Base-by-base conservation (phyloP, 768 basidiomycete species). In the Chiua virens region DNA sequence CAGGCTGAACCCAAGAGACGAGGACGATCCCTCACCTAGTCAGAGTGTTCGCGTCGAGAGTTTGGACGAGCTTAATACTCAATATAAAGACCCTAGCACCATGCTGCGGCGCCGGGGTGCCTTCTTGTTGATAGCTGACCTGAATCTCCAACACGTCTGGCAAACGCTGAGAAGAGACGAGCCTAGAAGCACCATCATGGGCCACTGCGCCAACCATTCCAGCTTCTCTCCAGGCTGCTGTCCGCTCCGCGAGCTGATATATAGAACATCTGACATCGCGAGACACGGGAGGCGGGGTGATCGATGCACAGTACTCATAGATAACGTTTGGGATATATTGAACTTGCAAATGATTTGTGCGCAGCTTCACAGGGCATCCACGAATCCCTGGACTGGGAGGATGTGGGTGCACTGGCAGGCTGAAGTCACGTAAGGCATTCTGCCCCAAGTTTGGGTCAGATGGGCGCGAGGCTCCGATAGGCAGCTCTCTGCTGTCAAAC, bases 261-360 rank as follows among this genome's bases (percentile, higher is more conserved):
- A 79, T 70, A 14, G 75, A 63, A n/a, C 64, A 60, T 55, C 64
- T 71, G 38, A 78, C 62, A 4, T 73, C 65, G 47, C 62, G 66
- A 13, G 60, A 60, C 3, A 51, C 59, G 6, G 57, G 50, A 3
- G 23, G 27, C 15, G 75, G 75, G 1, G 58, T 51, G 14, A 74
- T 66, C 9, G 55, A 50, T 27, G 75, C 64, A 36, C 71, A 69
- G 46, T 79, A 79, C 49, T 77, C 78, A 49, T 67, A 67, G 4
- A 79, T 41, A 5, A 72, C 68, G 5, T 66, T 69, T 48, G 70
- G 71, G 1, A 75, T 74, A 20, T 76, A 59, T 9, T 55, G 63
- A 18, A 79, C 56, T 2, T 77, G 69, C 59, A 79, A 78, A 64
- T 76, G 77, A 46, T 79, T 79, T 4, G 76, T 66, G n/a, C 77